phyloP scores from a whole-genome alignment of 2,329 filamentous ascomycete genomes.

The Penicillium expansum region DNA sequence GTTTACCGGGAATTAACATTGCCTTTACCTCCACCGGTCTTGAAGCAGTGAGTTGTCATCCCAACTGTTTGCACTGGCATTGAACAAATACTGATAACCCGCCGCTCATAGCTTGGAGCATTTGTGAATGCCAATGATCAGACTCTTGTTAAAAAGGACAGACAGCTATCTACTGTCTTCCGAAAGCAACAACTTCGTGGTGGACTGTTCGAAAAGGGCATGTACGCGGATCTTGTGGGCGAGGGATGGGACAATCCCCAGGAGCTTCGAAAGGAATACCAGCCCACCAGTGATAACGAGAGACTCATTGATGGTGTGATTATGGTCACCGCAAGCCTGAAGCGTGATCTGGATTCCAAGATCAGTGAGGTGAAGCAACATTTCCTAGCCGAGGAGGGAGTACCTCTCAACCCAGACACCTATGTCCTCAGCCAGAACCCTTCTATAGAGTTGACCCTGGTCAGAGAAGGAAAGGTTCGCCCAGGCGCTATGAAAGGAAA shows the following conservation, averaged over 20 bases:
- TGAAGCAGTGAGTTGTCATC: constrained; percentile 3
- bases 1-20: constrained; percentile 9
- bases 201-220: constrained; percentile 12
- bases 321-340: constrained; percentile 3
- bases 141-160: neutral
- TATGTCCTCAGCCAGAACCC: neutral
- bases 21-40: constrained; percentile 8
- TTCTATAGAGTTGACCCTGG: neutral
- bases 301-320: constrained; percentile 3
- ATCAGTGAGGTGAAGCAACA: constrained; percentile 5
- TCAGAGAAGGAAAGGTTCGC: constrained; percentile 1
- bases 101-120: neutral
- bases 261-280: constrained; percentile 5
- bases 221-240: constrained; percentile 11
- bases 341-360: neutral
- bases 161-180: neutral
- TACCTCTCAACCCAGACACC: neutral
- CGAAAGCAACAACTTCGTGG: neutral
- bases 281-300: neutral
- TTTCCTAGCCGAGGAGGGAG: neutral
- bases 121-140: neutral
- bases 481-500: constrained; percentile 1
- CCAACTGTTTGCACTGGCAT: neutral
- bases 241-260: constrained; percentile 15
- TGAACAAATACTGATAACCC: neutral